A percentile compares a stretch with the other conserved stretches of the same genome.
Evolutionary conservation across 495 filamentous ascomycete species (phyloP).

Genomic region (Talaromyces trachyspermus): DNA sequence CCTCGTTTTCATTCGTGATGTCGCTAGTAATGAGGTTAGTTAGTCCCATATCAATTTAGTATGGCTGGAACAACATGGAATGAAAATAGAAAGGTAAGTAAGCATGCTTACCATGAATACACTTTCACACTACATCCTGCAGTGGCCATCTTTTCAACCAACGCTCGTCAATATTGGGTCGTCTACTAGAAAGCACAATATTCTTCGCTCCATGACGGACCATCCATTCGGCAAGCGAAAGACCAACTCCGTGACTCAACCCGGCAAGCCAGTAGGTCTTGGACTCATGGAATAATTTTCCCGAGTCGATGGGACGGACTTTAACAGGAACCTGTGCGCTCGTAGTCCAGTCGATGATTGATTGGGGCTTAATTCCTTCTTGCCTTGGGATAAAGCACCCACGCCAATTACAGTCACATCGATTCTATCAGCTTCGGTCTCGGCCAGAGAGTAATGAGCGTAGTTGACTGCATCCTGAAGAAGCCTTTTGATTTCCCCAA

Average conservation of each 20-base stretch:
- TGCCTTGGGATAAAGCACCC: background rate
- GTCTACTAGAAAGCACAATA: slow-evolving; percentile 50
- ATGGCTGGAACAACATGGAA: slow-evolving; percentile 10
- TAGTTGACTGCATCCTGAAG: background rate
- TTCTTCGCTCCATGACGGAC: slow-evolving; percentile 43
- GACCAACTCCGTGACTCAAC: slow-evolving; percentile 49
- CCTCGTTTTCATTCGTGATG: slow-evolving; percentile 10
- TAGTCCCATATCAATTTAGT: background rate
- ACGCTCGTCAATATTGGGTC: slow-evolving; percentile 36
- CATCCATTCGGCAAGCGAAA: slow-evolving; percentile 52
- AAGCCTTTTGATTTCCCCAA: background rate
- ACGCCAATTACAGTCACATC: background rate
- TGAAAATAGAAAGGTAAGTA: background rate
- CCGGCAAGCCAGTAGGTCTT: slow-evolving; percentile 53
- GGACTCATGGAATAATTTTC: slow-evolving; percentile 15
- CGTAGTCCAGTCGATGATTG: slow-evolving; percentile 15
- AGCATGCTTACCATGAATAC: slow-evolving; percentile 11
- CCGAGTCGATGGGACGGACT: slow-evolving; percentile 8
- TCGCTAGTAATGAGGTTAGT: background rate
- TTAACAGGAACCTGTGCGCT: slow-evolving; percentile 1
- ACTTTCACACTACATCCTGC: slow-evolving; percentile 14
- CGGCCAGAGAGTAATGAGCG: background rate
- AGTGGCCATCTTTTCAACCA: slow-evolving; percentile 35
- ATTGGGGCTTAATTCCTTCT: background rate
- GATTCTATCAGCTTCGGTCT: background rate